These are phyloP conservation scores for Monosporascus sp. DNA, from an alignment of 2,329 filamentous ascomycete genomes.

Conservation along the genomic window DNA sequence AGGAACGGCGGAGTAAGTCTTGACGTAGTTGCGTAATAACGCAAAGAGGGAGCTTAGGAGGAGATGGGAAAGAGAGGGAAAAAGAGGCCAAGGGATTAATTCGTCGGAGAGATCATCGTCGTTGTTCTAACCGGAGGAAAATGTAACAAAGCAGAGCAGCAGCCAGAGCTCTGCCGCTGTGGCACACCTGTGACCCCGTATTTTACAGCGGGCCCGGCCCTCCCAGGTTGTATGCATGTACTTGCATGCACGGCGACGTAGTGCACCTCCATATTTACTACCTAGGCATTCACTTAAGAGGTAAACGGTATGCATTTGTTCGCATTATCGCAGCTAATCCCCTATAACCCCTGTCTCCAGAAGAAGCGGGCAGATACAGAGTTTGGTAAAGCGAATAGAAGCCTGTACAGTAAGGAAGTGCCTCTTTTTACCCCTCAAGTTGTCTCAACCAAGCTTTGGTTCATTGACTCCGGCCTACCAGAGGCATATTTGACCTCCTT, in stretches of 20 bases:
- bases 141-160: not conserved
- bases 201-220: not conserved
- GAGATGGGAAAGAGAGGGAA: slow-evolving; percentile 7
- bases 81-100: not conserved
- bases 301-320: not conserved
- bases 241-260: too few relatives aligned
- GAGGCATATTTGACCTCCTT: not conserved
- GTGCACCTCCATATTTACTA: too few relatives aligned
- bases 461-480: not conserved
- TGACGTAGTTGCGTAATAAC: slow-evolving; percentile 8
- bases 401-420: not conserved
- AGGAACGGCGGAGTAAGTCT: slow-evolving; percentile 47
- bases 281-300: too few relatives aligned
- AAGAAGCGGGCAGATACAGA: not conserved
- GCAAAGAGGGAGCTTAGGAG: slow-evolving; percentile 6
- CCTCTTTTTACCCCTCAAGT: not conserved
- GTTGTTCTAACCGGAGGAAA: not conserved
- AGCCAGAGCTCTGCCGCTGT: too few relatives aligned
- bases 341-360: too few relatives aligned
- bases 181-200: not conserved
- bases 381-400: too few relatives aligned
- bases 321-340: too few relatives aligned
- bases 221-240: not conserved
- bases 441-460: not conserved
- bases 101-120: not conserved